A percentile compares a stretch with the other conserved stretches of the same genome.
phyloP scores from a whole-genome alignment of 208 protist species.

The Herpetomonas muscarum region DNA sequence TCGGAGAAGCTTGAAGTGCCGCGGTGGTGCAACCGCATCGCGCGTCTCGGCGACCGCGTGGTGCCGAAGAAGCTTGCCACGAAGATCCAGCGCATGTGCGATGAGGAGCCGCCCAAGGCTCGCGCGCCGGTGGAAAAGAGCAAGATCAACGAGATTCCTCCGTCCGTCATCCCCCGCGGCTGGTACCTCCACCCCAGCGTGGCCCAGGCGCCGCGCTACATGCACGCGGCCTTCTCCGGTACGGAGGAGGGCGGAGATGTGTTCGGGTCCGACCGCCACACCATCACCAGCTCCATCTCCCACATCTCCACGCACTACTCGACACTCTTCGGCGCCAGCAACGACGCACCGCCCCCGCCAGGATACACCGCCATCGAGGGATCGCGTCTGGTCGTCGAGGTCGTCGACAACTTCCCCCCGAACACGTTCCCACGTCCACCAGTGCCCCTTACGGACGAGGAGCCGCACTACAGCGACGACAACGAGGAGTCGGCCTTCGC shows the following conservation, averaged over 20 bases:
- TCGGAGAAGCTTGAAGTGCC: slow-evolving; percentile 67
- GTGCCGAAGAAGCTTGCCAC: slow-evolving; percentile 68
- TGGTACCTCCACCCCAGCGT: slow-evolving; percentile 75
- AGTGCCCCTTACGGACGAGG: neutral
- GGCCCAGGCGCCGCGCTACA: slow-evolving; percentile 53
- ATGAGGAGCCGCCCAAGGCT: slow-evolving; percentile 64
- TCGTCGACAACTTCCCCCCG: neutral
- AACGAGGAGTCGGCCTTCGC: too few relatives aligned
- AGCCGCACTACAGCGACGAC: neutral
- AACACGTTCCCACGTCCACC: neutral
- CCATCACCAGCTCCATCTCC: neutral
- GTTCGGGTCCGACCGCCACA: too few relatives aligned
- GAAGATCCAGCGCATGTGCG: slow-evolving; percentile 73
- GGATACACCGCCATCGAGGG: slow-evolving; percentile 4
- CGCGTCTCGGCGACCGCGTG: slow-evolving; percentile 55
- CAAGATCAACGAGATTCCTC: slow-evolving; percentile 47
- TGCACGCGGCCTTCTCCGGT: slow-evolving; percentile 3
- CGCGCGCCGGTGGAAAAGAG: slow-evolving; percentile 10
- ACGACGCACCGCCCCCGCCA: slow-evolving; percentile 10
- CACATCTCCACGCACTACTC: slow-evolving; percentile 9
- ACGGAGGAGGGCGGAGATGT: slow-evolving; percentile 5
- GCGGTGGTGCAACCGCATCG: slow-evolving; percentile 87
- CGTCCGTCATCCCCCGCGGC: slow-evolving; percentile 60
- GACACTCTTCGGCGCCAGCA: slow-evolving; percentile 1
- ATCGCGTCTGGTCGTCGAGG: neutral